Conservation (phyloP, 106 monocot species). For the Alisma plantagoaquatica region DNA sequence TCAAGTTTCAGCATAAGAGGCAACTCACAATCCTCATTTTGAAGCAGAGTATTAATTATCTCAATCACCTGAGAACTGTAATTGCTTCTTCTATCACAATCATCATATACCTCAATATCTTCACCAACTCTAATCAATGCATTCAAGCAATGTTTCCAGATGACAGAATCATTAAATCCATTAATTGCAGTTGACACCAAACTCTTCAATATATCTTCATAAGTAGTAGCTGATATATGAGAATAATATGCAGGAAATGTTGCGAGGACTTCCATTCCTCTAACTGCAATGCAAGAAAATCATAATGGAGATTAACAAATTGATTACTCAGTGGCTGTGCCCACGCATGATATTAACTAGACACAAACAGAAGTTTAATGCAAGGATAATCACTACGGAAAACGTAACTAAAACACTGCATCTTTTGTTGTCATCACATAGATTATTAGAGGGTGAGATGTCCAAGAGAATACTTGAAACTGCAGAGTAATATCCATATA, state of each 20-base stretch:
- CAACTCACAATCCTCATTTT: slow-evolving; percentile 26
- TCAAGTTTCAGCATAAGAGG: slow-evolving; percentile 50
- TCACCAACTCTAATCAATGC: slow-evolving; percentile 57
- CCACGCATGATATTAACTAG: no score
- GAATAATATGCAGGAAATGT: slow-evolving; percentile 48
- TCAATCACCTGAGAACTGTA: slow-evolving; percentile 48
- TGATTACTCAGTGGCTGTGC: no score
- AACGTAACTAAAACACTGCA: no score
- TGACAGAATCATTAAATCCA: slow-evolving; percentile 18
- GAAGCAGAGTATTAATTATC: slow-evolving; percentile 42
- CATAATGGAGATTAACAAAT: not conserved
- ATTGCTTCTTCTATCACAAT: slow-evolving; percentile 26
- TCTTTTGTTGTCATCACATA: no score
- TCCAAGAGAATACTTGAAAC: no score
- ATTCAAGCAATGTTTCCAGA: slow-evolving; percentile 64
- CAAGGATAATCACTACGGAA: no score
- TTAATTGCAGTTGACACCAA: slow-evolving; percentile 37
- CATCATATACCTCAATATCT: slow-evolving; percentile 29
- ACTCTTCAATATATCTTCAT: slow-evolving; percentile 42
- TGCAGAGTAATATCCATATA: no score
- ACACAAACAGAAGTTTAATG: slow-evolving; percentile 1
- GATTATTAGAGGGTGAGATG: no score
- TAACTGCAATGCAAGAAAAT: slow-evolving; percentile 31
- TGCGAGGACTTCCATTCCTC: slow-evolving; percentile 63
- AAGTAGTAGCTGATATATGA: slow-evolving; percentile 27